Base-by-base conservation (phyloP, 768 basidiomycete genomes). In the Tulasnella sp. region DNA sequence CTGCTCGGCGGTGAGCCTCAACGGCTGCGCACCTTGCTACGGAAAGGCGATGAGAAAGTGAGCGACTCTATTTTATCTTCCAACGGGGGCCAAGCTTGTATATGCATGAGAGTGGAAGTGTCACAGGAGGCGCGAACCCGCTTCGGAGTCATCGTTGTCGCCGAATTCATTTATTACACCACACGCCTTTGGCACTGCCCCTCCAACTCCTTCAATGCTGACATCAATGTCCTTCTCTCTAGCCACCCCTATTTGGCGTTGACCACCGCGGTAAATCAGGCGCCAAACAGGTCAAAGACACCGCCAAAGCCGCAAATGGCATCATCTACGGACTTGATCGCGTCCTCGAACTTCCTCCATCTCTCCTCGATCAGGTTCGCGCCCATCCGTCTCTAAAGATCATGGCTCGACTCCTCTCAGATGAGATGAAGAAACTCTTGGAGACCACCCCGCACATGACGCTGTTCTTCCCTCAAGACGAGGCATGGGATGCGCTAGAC, bases 181-280 rank as follows among this genome's bases (percentile, higher is more conserved):
- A n/a, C n/a, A n/a, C n/a, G n/a, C n/a, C n/a, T n/a, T n/a, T n/a
- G n/a, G n/a, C n/a, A n/a, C n/a, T n/a, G n/a, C n/a, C n/a, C n/a
- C n/a, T n/a, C n/a, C n/a, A n/a, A n/a, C n/a, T n/a, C n/a, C n/a
- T n/a, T n/a, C n/a, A n/a, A n/a, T n/a, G n/a, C n/a, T n/a, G n/a
- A n/a, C 34, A 38, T 38, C 41, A 73, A 74, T 17, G 69, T 67
- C n/a, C 7, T 15, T 38, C 34, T 38, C 34, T 15, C 7, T 38
- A 38, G 34, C 64, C 74, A 1, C 3, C 62, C 3, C 77, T 76
- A 72, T 80, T 88, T 26, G 89, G 84, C 4, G 85, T 86, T 2
- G 84, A 96, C 68, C 79, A 82, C n/a, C 80, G 78, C 63, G 90
- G 93, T 0, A 73, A 81, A n/a, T 84, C 80, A 15, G 95, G 94